Percentiles rank a stretch among this genome's conserved stretches.
phyloP scores from a whole-genome alignment of 1,139 yeast species.

The Magnusiomyces tetraspermus region DNA sequence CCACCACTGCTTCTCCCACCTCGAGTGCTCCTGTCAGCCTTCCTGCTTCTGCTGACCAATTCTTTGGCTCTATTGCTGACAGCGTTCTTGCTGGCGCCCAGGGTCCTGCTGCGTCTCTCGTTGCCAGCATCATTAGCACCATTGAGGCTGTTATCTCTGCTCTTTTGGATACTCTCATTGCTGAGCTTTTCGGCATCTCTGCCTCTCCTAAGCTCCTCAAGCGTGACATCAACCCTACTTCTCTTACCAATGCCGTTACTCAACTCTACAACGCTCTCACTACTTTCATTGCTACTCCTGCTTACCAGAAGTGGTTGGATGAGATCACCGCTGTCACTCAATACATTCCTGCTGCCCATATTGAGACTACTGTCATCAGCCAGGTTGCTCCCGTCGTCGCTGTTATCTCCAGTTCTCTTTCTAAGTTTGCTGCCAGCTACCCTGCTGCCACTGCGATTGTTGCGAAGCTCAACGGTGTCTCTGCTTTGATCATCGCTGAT shows the following conservation, averaged over 20 bases:
- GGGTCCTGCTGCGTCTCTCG: background rate
- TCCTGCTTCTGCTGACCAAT: background rate
- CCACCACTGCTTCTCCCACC: background rate
- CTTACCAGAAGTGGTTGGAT: background rate
- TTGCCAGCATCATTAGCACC: background rate
- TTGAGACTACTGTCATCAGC: background rate
- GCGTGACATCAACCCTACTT: background rate
- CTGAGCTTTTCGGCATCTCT: constrained; percentile 1
- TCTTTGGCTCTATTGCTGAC: background rate
- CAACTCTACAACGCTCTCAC: background rate
- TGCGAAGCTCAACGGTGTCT: background rate
- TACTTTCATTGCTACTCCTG: background rate
- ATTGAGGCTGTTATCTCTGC: background rate
- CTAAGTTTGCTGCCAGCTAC: background rate
- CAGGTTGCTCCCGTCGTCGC: background rate
- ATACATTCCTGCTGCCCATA: background rate
- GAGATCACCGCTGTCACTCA: background rate
- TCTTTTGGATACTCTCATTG: background rate
- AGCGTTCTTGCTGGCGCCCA: background rate
- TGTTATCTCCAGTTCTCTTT: background rate
- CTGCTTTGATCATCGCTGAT: background rate
- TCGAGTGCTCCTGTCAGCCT: background rate
- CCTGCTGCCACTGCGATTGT: background rate
- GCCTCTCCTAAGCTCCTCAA: background rate
- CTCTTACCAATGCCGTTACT: background rate